Evolutionary conservation across 1,139 yeast species (phyloP), one percentile per base, ranked within the genome.

Genomic region (Hemisphaericaspora lyxosophila): DNA sequence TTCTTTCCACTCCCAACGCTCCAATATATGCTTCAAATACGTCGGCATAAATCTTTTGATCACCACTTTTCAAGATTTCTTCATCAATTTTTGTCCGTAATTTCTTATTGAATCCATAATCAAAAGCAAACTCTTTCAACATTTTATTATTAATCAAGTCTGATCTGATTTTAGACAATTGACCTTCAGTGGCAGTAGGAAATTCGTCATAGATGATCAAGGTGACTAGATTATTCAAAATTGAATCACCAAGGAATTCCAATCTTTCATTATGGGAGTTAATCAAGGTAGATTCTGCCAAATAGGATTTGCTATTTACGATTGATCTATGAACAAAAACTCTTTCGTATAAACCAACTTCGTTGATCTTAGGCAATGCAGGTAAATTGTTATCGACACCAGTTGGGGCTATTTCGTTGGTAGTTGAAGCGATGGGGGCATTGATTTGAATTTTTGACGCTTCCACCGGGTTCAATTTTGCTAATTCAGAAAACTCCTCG

Each of bases 201-300:
- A 83, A 85, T 42, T 75, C 63, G 24, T 75, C 70, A 52, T 74
- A 88, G 14, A 88, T 70, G 34, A 88, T 71, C 45, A 78, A 67
- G 0, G 97, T 84, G 35, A 86, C 81, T 32, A 84, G 68, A 43
- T 78, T 78, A 54, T 89, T 87, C 46, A 92, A 67, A 14, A 89
- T 78, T 0, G 97, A 82, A 62, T 94, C 99, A 15, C 99, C 99
- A 31, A 89, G 64, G 55, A 89, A 94, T 62, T 94, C 99, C 27
- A 92, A 69, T 38, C 98, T 73, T 66, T 94, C 98, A 59, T 92
- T 89, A 54, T 89, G 92, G 2, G 80, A 64, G 34, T 73, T 68
- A 18, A 84, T 67, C 40, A 78, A 67, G 46, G 85, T 92, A 2
- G 67, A 61, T 36, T 73, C 76, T 8, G 77, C 67, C 36, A 84